Percentiles rank a stretch among this genome's conserved stretches.
phyloP scores from a whole-genome alignment of 768 basidiomycete genomes.

The Lentinula raphanica region DNA sequence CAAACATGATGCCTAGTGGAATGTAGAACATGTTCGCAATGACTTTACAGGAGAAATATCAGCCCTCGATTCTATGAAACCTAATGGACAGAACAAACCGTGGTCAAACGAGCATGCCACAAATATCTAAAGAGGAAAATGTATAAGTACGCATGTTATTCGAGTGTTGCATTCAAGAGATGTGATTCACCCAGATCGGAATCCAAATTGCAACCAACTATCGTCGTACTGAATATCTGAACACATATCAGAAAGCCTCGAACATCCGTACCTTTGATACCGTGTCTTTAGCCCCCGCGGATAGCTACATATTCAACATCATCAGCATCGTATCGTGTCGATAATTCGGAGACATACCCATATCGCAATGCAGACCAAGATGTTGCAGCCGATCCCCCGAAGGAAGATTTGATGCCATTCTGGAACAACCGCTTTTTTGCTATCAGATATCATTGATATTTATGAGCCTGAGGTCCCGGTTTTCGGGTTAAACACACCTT shows the following conservation, averaged over 20 bases:
- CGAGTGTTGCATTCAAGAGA: not conserved
- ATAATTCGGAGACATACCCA: conserved; percentile 40
- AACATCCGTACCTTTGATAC: conserved; percentile 51
- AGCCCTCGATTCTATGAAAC: not conserved
- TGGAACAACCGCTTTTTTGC: conserved; percentile 59
- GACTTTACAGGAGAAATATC: conserved; percentile 29
- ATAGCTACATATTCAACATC: conserved; percentile 42
- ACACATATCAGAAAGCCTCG: not conserved
- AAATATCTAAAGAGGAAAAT: conserved; percentile 43
- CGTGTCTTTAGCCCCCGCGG: conserved; percentile 59
- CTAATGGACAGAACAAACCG: conserved; percentile 35
- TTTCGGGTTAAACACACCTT: conserved; percentile 36
- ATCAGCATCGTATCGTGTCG: too few species aligned
- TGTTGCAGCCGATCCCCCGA: conserved; percentile 72
- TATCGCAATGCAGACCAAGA: conserved; percentile 67
- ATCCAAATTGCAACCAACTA: conserved; percentile 65
- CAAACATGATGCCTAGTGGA: conserved; percentile 66
- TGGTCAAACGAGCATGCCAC: conserved; percentile 70
- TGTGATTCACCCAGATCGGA: conserved; percentile 58
- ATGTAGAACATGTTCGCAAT: conserved; percentile 76
- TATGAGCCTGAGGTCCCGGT: not conserved
- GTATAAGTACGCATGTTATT: not conserved
- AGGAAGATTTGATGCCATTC: conserved; percentile 70
- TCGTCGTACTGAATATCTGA: not conserved
- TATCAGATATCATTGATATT: conserved; percentile 17